Evolutionary conservation across 768 basidiomycete genomes (phyloP).

Genomic region (Pulveroboletus sp.): DNA sequence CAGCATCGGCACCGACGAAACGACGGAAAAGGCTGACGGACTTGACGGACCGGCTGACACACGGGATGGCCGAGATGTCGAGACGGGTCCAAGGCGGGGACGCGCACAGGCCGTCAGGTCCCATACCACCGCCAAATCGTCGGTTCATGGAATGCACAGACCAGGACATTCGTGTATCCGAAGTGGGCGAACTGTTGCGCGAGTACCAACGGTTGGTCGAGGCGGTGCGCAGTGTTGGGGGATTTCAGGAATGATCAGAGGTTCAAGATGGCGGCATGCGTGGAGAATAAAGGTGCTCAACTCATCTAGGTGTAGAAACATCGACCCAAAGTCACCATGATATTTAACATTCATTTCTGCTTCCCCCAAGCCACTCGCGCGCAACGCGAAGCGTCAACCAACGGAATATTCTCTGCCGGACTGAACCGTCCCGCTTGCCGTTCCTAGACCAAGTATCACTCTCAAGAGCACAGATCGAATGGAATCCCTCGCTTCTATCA

Average conservation of each 20-base stretch:
- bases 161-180: constrained; percentile 76
- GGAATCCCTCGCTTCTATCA: too few relatives aligned
- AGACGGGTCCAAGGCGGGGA: constrained; percentile 39
- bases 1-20: constrained; percentile 15
- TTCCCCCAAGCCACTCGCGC: too few relatives aligned
- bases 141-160: constrained; percentile 69
- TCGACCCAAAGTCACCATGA: too few relatives aligned
- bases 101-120: constrained; percentile 35
- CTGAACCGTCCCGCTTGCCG: too few relatives aligned
- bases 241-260: constrained; percentile 28
- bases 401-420: too few relatives aligned
- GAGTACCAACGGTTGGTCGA: constrained; percentile 83
- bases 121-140: constrained; percentile 57
- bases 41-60: constrained; percentile 76
- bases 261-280: too few relatives aligned
- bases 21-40: constrained; percentile 49
- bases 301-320: too few relatives aligned
- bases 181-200: constrained; percentile 71
- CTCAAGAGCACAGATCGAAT: too few relatives aligned
- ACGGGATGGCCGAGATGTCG: constrained; percentile 54
- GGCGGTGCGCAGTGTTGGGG: constrained; percentile 54
- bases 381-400: too few relatives aligned
- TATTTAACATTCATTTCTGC: too few relatives aligned
- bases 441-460: too few relatives aligned
- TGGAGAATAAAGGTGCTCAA: too few relatives aligned